Evolutionary conservation across 768 basidiomycete genomes (phyloP), one percentile per base, ranked within the genome.

Genomic region (Kwoniella botswanensis): DNA sequence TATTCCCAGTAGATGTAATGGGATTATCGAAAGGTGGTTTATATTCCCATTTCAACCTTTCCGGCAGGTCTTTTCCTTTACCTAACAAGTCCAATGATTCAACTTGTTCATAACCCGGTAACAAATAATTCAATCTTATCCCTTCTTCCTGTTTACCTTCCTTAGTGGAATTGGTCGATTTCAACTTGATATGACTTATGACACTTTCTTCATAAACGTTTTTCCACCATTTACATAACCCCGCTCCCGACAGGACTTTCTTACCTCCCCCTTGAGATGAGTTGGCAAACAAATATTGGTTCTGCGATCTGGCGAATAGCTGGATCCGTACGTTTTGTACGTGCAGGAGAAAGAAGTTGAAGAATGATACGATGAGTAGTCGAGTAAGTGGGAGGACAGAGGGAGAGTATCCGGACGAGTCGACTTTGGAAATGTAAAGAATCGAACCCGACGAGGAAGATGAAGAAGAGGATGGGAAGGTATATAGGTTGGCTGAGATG

Each of bases 161-260:
- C 60, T 64, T 26, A 26, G 26, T 26, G 26, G 26, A 26, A 4
- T 26, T 26, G 26, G 26, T 55, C 52, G 63, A 55, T 44, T 17
- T 44, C 11, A 21, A 43, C 12, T 50, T 57, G 6, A 24, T 58
- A n/a, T 26, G 26, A 41, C 17, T 4, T 22, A 53, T 59, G 6
- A 42, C 63, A 4, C 91, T 89, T 26, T 86, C 85, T 65, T 88
- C 86, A 59, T 95, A 83, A 35, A 92, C 86, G 22, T 88, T 87
- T 82, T 90, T 92, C 97, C 97, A 99, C 97, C 97, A 99, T 50
- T 86, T 89, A 79, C 93, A 93, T 2, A 98, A 87, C 78, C 88
- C 87, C 55, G 90, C 86, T 80, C 98, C 97, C 55, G 88, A 87
- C 65, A 96, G 83, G 1, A 91, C 90, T 18, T 85, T 87, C 84